A percentile compares a stretch with the other conserved stretches of the same genome.
Evolutionary conservation across 2,329 filamentous ascomycete genomes (phyloP).

Genomic region (Claviceps sp.): DNA sequence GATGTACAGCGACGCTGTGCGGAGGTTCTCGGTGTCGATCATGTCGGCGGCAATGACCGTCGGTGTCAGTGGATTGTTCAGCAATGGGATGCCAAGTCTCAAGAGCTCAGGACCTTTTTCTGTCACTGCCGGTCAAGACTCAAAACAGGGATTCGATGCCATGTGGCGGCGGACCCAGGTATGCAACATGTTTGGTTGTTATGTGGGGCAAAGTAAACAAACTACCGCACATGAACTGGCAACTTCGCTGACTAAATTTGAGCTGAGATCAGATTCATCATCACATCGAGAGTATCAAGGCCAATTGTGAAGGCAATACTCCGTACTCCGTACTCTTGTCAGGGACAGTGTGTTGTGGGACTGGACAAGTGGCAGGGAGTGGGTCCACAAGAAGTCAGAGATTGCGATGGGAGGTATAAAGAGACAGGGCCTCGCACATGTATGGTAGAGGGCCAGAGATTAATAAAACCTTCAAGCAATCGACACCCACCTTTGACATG

Average conservation of each 20-base stretch:
- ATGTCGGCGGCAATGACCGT: conserved; percentile 19
- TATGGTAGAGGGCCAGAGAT: too few species aligned
- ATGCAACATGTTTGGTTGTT: conserved; percentile 16
- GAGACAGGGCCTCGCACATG: too few species aligned
- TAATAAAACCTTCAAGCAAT: too few species aligned
- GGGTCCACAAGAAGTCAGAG: too few species aligned
- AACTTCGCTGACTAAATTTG: conserved; percentile 13
- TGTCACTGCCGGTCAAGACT: neutral
- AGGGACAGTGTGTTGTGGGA: too few species aligned
- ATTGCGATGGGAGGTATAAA: too few species aligned
- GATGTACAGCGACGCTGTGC: conserved; percentile 56
- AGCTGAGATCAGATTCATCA: neutral
- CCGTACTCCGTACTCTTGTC: too few species aligned
- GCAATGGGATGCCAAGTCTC: too few species aligned
- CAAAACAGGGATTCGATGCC: conserved; percentile 2
- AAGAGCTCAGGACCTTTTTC: neutral
- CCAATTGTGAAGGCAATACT: neutral
- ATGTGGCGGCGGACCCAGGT: neutral
- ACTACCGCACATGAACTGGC: neutral
- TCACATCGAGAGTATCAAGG: neutral
- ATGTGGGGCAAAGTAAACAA: conserved; percentile 28
- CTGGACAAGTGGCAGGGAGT: too few species aligned
- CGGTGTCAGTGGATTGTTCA: neutral
- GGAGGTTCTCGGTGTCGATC: conserved; percentile 48
- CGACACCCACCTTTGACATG: too few species aligned